Evolutionary conservation across 1,284 basidiomycete genomes (phyloP).

Genomic region (Boletus mariae): DNA sequence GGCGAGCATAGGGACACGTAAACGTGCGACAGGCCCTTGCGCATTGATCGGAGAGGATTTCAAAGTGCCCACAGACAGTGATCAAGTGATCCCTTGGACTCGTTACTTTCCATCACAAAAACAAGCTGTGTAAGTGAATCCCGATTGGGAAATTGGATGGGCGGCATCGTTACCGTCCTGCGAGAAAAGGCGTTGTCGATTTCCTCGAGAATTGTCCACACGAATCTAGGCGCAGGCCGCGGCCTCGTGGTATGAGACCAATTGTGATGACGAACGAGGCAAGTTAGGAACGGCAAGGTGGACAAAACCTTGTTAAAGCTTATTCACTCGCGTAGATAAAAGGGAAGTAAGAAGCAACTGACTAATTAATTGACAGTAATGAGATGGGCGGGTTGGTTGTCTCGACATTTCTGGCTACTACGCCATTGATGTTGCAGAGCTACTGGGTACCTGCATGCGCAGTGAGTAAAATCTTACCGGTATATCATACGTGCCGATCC

Average conservation of each 20-base stretch:
- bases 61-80: background rate
- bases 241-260: slow-evolving; percentile 21
- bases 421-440: background rate
- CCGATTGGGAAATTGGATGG: background rate
- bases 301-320: slow-evolving; percentile 13
- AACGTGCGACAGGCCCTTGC: background rate
- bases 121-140: background rate
- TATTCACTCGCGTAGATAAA: slow-evolving; percentile 12
- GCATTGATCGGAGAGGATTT: slow-evolving; percentile 5
- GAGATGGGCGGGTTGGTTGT: background rate
- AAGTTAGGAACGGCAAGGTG: slow-evolving; percentile 11
- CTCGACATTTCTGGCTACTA: background rate
- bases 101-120: background rate
- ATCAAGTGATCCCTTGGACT: background rate
- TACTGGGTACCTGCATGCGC: background rate
- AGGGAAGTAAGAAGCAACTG: background rate
- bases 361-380: slow-evolving; percentile 4
- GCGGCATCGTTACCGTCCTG: background rate
- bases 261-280: slow-evolving; percentile 4
- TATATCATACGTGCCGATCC: background rate
- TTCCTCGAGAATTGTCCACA: background rate
- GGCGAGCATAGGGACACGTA: slow-evolving; percentile 9
- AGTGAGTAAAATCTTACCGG: background rate
- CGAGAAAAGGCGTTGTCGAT: background rate
- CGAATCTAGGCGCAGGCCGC: slow-evolving; percentile 12